Percentiles rank a stretch among this genome's conserved stretches.
Evolutionary conservation across 2,329 filamentous ascomycete species (phyloP).

Genomic region (Alternaria sp.): DNA sequence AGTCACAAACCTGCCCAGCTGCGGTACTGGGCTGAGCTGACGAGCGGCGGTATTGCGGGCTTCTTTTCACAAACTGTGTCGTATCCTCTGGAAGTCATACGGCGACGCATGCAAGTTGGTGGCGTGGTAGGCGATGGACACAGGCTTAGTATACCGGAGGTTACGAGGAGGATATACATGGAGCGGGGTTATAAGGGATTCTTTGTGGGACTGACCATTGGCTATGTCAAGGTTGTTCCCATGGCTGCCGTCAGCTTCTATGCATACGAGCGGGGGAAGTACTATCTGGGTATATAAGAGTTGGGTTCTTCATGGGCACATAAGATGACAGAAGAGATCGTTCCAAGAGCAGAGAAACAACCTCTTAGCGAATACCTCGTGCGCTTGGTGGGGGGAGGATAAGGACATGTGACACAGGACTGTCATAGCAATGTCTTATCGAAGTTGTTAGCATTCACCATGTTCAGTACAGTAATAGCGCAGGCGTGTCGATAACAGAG

Average conservation of each 20-base stretch:
- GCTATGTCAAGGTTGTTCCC: slow-evolving; percentile 92
- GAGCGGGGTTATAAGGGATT: slow-evolving; percentile 83
- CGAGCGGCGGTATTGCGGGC: slow-evolving; percentile 83
- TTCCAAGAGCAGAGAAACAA: not conserved
- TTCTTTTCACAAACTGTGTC: slow-evolving; percentile 89
- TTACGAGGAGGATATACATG: slow-evolving; percentile 72
- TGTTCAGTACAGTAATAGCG: not conserved
- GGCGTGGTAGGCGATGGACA: slow-evolving; percentile 92
- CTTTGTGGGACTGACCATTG: slow-evolving; percentile 91
- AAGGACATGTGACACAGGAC: not conserved
- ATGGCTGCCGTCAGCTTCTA: slow-evolving; percentile 79
- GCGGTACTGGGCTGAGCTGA: slow-evolving; percentile 84
- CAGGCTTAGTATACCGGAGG: slow-evolving; percentile 78
- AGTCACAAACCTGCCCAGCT: slow-evolving; percentile 70
- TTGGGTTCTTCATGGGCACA: slow-evolving; percentile 14
- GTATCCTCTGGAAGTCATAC: slow-evolving; percentile 91
- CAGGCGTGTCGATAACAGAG: not conserved
- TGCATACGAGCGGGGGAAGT: slow-evolving; percentile 70
- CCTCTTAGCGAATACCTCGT: not conserved
- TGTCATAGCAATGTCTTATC: not conserved
- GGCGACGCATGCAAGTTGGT: slow-evolving; percentile 93
- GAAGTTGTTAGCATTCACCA: not conserved
- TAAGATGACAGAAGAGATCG: not conserved
- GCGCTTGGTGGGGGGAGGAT: not conserved
- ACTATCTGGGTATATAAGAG: slow-evolving; percentile 56